Evolutionary conservation across 345 rosid species (phyloP).

Genomic region (Ricinus communis): DNA sequence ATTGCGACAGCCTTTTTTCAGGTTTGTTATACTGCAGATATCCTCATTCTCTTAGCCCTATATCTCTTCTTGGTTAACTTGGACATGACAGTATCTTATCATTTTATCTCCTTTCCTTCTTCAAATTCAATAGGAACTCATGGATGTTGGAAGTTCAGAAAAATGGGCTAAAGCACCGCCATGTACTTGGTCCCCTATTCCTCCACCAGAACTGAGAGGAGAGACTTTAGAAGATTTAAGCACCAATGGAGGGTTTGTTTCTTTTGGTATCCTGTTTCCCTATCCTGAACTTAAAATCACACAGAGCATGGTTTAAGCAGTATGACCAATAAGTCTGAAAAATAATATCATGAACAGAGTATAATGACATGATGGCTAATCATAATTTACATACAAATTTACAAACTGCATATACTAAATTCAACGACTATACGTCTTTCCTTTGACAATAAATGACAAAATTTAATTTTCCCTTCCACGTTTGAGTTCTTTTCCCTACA

Average conservation of each 20-base stretch:
- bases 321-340: conserved; percentile 9
- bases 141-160: conserved; percentile 65
- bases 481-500: neutral
- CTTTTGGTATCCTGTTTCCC: conserved; percentile 54
- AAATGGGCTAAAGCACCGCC: conserved; percentile 78
- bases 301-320: neutral
- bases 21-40: conserved; percentile 35
- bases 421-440: neutral
- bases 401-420: neutral
- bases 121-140: conserved; percentile 52
- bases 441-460: neutral
- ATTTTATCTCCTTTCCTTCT: neutral
- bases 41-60: neutral
- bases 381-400: neutral
- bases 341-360: neutral
- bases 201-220: conserved; percentile 83
- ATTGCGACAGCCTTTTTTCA: conserved; percentile 84
- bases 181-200: conserved; percentile 85
- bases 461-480: neutral
- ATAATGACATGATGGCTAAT: neutral
- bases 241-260: conserved; percentile 82
- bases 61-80: neutral
- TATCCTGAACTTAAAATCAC: conserved; percentile 8
- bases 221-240: conserved; percentile 72
- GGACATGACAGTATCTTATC: neutral